A percentile compares a stretch with the other conserved stretches of the same genome.
Conservation (phyloP, 331 rosid species). For the Acacia pycnantha region DNA sequence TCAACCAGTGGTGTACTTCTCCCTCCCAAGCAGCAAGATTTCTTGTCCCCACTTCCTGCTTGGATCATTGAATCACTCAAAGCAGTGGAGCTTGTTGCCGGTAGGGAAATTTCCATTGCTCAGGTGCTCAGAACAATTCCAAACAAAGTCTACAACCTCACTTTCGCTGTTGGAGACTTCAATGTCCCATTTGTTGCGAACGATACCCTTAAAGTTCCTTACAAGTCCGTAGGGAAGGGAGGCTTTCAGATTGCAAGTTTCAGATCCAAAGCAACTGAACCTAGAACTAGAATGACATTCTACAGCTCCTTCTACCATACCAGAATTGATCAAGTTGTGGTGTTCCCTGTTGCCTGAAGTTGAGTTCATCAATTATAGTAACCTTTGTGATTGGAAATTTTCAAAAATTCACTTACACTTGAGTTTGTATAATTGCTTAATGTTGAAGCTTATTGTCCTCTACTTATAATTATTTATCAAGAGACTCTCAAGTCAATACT, state of each 20-base stretch:
- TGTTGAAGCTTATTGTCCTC: slow-evolving; percentile 25
- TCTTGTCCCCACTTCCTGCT: slow-evolving; percentile 81
- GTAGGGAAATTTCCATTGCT: slow-evolving; percentile 86
- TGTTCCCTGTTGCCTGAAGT: slow-evolving; percentile 45
- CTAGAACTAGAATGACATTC: slow-evolving; percentile 84
- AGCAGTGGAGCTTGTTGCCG: slow-evolving; percentile 91
- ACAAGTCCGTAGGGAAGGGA: slow-evolving; percentile 78
- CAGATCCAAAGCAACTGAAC: slow-evolving; percentile 63
- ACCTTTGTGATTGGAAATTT: slow-evolving; percentile 34
- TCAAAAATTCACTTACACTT: slow-evolving; percentile 28
- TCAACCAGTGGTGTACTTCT: slow-evolving; percentile 79
- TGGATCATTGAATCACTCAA: slow-evolving; percentile 95
- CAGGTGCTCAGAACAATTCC: slow-evolving; percentile 77
- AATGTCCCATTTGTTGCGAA: slow-evolving; percentile 77
- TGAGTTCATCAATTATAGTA: neutral
- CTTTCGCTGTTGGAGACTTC: slow-evolving; percentile 73
- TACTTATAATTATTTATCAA: slow-evolving; percentile 4
- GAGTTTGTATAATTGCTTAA: slow-evolving; percentile 42
- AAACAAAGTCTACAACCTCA: slow-evolving; percentile 57
- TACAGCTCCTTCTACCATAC: slow-evolving; percentile 90
- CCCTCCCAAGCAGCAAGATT: slow-evolving; percentile 83
- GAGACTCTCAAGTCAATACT: neutral
- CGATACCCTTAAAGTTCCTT: slow-evolving; percentile 76
- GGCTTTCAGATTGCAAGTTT: slow-evolving; percentile 51
- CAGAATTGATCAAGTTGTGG: slow-evolving; percentile 66